Conservation (phyloP, 2,329 filamentous ascomycete genomes). For the Pezicula radicicola region DNA sequence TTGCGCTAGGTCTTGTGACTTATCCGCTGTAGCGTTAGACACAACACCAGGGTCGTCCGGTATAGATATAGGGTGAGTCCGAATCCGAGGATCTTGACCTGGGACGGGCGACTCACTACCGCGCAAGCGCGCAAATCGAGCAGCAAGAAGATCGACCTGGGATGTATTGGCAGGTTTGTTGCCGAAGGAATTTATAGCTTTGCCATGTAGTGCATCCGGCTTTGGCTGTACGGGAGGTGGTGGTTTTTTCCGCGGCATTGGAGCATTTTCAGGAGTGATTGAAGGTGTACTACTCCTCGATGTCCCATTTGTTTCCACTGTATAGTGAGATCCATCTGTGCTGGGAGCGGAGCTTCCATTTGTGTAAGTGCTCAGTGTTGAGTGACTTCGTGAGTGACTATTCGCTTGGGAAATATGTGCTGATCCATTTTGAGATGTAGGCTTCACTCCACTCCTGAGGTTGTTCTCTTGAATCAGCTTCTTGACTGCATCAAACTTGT, state of each 20-base stretch:
- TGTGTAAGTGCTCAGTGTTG: conserved; percentile 1
- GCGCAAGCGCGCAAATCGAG: conserved; percentile 56
- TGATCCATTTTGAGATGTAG: conserved; percentile 5
- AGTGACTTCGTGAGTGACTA: conserved; percentile 12
- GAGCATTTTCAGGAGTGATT: conserved; percentile 26
- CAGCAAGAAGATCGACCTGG: conserved; percentile 49
- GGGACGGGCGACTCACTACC: conserved; percentile 31
- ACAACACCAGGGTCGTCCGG: conserved; percentile 24
- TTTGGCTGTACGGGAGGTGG: conserved; percentile 57
- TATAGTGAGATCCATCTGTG: neutral
- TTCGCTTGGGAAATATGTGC: conserved; percentile 2
- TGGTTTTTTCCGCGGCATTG: conserved; percentile 32
- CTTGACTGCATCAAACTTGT: conserved; percentile 56
- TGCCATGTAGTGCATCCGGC: conserved; percentile 63
- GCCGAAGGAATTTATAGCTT: conserved; percentile 43
- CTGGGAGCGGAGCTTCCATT: conserved; percentile 1
- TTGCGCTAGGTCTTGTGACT: neutral
- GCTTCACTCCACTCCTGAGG: conserved; percentile 51
- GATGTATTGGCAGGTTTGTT: conserved; percentile 20
- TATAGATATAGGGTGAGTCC: conserved; percentile 43
- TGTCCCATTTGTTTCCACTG: neutral
- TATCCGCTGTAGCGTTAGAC: neutral
- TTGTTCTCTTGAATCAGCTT: conserved; percentile 62
- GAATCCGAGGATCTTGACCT: conserved; percentile 50
- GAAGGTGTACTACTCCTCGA: neutral